phyloP scores from a whole-genome alignment of 140 eudicot species.

The Flaveria floridana region DNA sequence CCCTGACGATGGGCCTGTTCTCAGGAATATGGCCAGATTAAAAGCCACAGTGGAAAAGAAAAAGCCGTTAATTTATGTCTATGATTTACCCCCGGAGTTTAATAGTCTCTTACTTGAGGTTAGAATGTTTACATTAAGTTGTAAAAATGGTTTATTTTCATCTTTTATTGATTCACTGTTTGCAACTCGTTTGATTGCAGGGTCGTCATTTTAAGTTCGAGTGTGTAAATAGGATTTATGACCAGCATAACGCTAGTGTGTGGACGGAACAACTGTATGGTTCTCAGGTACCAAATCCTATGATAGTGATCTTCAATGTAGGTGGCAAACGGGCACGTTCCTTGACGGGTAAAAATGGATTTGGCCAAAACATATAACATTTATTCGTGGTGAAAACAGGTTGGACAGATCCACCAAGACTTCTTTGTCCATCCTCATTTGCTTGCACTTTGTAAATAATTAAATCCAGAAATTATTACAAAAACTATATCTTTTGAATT shows the following conservation, averaged over 20 bases:
- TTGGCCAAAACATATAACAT: neutral
- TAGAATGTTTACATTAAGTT: constrained; percentile 32
- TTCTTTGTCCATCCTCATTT: neutral
- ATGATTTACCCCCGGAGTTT: constrained; percentile 89
- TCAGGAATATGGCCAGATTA: constrained; percentile 40
- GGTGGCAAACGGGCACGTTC: neutral
- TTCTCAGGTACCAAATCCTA: constrained; percentile 62
- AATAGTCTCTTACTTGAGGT: constrained; percentile 91
- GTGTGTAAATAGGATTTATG: constrained; percentile 91
- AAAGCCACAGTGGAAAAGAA: constrained; percentile 75
- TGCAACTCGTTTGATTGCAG: constrained; percentile 42
- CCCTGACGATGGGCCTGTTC: constrained; percentile 42
- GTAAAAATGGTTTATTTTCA: neutral
- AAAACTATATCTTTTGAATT: neutral
- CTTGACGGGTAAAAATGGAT: neutral
- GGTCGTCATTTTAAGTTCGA: constrained; percentile 91
- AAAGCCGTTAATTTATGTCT: constrained; percentile 84
- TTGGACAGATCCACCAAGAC: neutral
- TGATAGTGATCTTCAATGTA: neutral
- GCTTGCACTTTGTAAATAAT: neutral
- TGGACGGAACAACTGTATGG: constrained; percentile 94
- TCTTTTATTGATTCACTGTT: neutral
- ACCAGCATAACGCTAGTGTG: constrained; percentile 60
- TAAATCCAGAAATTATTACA: neutral
- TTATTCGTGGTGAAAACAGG: neutral